phyloP scores from a whole-genome alignment of 2,329 filamentous ascomycete genomes.

The Neonectria coccinea region DNA sequence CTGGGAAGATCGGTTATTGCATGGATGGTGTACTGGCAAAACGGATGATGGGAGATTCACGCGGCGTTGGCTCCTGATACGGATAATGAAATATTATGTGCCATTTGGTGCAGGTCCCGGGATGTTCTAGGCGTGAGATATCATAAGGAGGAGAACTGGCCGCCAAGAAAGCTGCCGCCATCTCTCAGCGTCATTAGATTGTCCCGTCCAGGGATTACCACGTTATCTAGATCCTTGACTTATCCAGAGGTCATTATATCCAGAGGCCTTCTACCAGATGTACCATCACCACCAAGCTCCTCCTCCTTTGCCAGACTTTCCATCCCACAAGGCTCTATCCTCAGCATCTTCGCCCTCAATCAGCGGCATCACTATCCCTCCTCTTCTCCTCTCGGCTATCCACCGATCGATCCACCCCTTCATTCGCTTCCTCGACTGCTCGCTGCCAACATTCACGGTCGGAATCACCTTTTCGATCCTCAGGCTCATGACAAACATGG shows the following conservation, averaged over 20 bases:
- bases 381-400: constrained; percentile 67
- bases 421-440: constrained; percentile 68
- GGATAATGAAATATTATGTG: constrained; percentile 44
- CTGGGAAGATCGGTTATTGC: constrained; percentile 29
- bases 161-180: neutral
- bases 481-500: constrained; percentile 90
- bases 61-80: constrained; percentile 46
- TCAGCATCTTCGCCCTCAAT: constrained; percentile 54
- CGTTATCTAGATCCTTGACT: too few species aligned
- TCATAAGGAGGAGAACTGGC: neutral
- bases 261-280: neutral
- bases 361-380: constrained; percentile 63
- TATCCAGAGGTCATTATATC: neutral
- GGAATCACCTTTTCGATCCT: constrained; percentile 91
- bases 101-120: constrained; percentile 10
- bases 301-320: constrained; percentile 53
- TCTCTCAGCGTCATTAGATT: neutral
- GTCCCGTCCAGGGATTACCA: neutral
- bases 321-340: constrained; percentile 53
- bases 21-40: constrained; percentile 37
- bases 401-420: constrained; percentile 74
- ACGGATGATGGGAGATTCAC: constrained; percentile 31
- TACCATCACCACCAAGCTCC: constrained; percentile 54
- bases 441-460: constrained; percentile 84
- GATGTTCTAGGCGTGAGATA: neutral